A percentile compares a stretch with the other conserved stretches of the same genome.
phyloP scores from a whole-genome alignment of 345 rosid genomes.

The Gossypium turneri region DNA sequence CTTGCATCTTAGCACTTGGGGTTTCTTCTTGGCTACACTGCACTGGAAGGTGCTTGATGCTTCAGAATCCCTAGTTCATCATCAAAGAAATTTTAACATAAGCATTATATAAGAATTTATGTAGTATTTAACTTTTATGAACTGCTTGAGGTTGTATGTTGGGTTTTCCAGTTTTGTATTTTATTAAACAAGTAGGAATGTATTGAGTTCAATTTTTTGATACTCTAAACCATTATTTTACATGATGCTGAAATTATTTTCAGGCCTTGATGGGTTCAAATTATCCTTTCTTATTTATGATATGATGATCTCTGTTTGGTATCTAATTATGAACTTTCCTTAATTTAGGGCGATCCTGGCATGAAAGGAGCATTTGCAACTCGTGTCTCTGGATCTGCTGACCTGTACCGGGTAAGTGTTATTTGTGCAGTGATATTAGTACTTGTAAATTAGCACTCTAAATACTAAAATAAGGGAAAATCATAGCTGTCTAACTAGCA shows the following conservation, averaged over 20 bases:
- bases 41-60: not conserved
- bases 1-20: not conserved
- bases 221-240: not conserved
- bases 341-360: conserved; percentile 77
- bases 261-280: conserved; percentile 6
- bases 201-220: not conserved
- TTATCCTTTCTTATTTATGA: not conserved
- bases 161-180: not conserved
- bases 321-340: not conserved
- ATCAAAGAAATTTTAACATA: not conserved
- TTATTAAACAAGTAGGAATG: not conserved
- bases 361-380: conserved; percentile 90
- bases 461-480: not conserved
- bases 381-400: conserved; percentile 86
- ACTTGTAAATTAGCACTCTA: not conserved
- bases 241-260: not conserved
- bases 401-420: conserved; percentile 60
- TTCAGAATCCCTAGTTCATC: not conserved
- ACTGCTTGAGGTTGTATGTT: not conserved
- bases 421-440: conserved; percentile 12
- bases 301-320: not conserved
- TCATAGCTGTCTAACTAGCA: not conserved
- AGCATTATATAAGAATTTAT: not conserved
- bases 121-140: not conserved
- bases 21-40: not conserved